Evolutionary conservation across 2,329 filamentous ascomycete species (phyloP).

Genomic region (Cyclaneusma minus): DNA sequence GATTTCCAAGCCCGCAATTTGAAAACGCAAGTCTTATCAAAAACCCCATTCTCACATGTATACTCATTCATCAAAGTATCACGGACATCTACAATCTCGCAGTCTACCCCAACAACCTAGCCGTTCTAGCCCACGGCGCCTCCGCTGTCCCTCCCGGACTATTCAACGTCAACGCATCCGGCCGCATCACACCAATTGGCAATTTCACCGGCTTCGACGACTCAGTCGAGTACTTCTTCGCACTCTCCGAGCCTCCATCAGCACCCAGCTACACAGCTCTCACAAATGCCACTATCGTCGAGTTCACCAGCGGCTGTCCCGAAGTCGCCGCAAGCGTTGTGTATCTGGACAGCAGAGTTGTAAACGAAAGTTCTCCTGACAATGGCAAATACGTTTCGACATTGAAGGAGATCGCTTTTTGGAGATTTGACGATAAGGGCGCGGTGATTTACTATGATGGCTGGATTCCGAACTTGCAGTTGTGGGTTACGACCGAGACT

Average conservation of each 20-base stretch:
- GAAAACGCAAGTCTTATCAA: no score
- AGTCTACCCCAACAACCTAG: conserved; percentile 22
- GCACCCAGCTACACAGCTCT: conserved; percentile 17
- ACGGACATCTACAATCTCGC: conserved; percentile 24
- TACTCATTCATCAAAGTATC: no score
- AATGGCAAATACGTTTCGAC: conserved; percentile 18
- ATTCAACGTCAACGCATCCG: conserved; percentile 22
- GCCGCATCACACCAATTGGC: conserved; percentile 25
- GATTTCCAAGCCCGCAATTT: no score
- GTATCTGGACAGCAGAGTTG: conserved; percentile 20
- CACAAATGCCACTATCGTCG: conserved; percentile 18
- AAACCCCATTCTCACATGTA: no score
- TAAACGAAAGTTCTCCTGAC: conserved; percentile 16
- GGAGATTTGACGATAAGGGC: conserved; percentile 27
- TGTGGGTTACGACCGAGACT: conserved; percentile 19
- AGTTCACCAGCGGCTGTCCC: conserved; percentile 20
- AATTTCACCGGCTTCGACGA: conserved; percentile 25
- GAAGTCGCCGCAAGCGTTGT: conserved; percentile 22
- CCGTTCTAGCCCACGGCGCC: conserved; percentile 20
- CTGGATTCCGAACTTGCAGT: conserved; percentile 25
- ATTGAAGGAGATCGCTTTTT: conserved; percentile 27
- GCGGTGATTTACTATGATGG: conserved; percentile 26
- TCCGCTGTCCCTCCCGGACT: conserved; percentile 22
- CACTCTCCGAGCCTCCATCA: conserved; percentile 21
- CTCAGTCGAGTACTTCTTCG: conserved; percentile 29